A percentile compares a stretch with the other conserved stretches of the same genome.
These are phyloP conservation scores for Starmerella cellae DNA, from an alignment of 805 yeast species.

Conservation along the genomic window DNA sequence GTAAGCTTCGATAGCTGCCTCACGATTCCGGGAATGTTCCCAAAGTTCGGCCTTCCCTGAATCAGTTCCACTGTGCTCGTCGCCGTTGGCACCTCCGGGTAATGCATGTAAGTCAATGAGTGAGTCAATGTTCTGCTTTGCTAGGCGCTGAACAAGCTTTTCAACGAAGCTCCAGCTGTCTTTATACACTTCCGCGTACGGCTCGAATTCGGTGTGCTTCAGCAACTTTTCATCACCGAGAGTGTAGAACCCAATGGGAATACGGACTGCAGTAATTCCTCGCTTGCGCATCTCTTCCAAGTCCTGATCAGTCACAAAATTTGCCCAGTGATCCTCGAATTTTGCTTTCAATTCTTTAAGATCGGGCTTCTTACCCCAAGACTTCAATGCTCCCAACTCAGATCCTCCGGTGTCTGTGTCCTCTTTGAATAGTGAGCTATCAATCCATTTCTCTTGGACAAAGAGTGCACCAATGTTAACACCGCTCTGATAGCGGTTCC, in stretches of 20 bases:
- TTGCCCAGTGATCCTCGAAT: conserved; percentile 51
- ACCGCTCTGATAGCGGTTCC: conserved; percentile 47
- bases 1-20: conserved; percentile 38
- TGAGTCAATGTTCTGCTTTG: conserved; percentile 49
- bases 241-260: conserved; percentile 89
- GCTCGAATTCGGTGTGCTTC: conserved; percentile 50
- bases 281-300: conserved; percentile 60
- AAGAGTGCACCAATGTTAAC: conserved; percentile 77
- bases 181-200: conserved; percentile 43
- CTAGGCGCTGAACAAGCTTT: conserved; percentile 47
- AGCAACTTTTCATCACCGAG: conserved; percentile 42
- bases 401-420: conserved; percentile 36
- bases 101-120: conserved; percentile 77
- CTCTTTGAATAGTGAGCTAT: conserved; percentile 44
- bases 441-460: conserved; percentile 70
- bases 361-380: conserved; percentile 37
- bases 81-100: conserved; percentile 85
- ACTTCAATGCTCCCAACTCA: conserved; percentile 61
- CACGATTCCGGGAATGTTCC: conserved; percentile 29
- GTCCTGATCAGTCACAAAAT: conserved; percentile 52
- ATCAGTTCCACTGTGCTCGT: conserved; percentile 68
- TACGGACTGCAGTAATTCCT: conserved; percentile 67
- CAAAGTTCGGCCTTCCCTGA: conserved; percentile 54
- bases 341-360: conserved; percentile 39
- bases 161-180: conserved; percentile 60